phyloP scores from a whole-genome alignment of 1,139 yeast genomes.

The Pichia sp. region DNA sequence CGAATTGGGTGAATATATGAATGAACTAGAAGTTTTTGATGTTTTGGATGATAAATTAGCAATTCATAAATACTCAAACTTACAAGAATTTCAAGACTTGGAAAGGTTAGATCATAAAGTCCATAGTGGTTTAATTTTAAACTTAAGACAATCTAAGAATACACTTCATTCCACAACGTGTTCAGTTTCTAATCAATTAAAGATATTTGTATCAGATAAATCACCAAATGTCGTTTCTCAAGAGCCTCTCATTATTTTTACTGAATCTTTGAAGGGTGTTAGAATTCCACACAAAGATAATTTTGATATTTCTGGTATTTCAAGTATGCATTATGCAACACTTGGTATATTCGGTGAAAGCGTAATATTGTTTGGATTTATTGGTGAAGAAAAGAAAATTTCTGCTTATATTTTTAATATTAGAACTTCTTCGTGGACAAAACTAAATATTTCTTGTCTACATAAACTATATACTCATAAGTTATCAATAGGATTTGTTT shows the following conservation, averaged over 20 bases:
- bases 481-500: constrained; percentile 61
- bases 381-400: constrained; percentile 47
- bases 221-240: constrained; percentile 7
- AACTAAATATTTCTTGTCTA: constrained; percentile 50
- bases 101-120: not conserved
- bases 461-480: constrained; percentile 53
- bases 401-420: constrained; percentile 54
- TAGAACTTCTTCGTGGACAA: constrained; percentile 60
- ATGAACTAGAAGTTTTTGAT: constrained; percentile 48
- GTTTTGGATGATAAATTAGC: constrained; percentile 43
- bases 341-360: constrained; percentile 63
- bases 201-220: constrained; percentile 9
- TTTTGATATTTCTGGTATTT: constrained; percentile 2
- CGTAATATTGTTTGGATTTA: constrained; percentile 53
- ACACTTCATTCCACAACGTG: constrained; percentile 2
- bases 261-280: constrained; percentile 9
- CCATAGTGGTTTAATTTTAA: not conserved
- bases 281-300: constrained; percentile 6
- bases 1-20: constrained; percentile 35
- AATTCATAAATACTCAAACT: constrained; percentile 9
- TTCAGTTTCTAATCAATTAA: not conserved
- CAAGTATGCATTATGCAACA: constrained; percentile 41
- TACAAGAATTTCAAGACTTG: constrained; percentile 1
- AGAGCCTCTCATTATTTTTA: constrained; percentile 21
- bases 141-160: constrained; percentile 6